Conservation (phyloP, 2,329 filamentous ascomycete species). For the Monosporascus sp. region DNA sequence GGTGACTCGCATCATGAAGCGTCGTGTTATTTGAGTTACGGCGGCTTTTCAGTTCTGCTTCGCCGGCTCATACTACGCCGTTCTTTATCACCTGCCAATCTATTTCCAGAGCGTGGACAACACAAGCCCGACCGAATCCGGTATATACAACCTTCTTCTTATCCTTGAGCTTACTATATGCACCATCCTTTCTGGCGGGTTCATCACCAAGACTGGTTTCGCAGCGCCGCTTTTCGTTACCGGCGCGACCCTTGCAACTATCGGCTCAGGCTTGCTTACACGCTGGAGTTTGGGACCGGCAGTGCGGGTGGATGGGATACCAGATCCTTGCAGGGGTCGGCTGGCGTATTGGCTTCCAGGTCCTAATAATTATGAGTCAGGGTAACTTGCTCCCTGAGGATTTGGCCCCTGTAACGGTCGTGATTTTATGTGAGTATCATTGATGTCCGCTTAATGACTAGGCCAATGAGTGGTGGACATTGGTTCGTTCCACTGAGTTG, state of each 20-base stretch:
- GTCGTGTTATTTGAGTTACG: too few species aligned
- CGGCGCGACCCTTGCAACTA: slow-evolving; percentile 27
- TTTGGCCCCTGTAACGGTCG: slow-evolving; percentile 23
- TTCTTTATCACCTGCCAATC: slow-evolving; percentile 31
- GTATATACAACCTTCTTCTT: slow-evolving; percentile 31
- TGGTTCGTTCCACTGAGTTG: too few species aligned
- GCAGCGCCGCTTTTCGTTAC: slow-evolving; percentile 30
- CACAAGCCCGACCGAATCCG: slow-evolving; percentile 24
- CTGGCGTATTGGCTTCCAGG: slow-evolving; percentile 25
- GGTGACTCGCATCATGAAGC: too few species aligned
- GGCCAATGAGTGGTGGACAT: too few species aligned
- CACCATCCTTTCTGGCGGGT: slow-evolving; percentile 20
- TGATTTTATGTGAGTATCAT: not conserved
- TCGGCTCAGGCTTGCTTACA: slow-evolving; percentile 28
- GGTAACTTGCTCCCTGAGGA: slow-evolving; percentile 23
- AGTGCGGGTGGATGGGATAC: slow-evolving; percentile 37
- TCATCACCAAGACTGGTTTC: slow-evolving; percentile 20
- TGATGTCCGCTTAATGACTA: too few species aligned
- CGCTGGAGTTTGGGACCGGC: slow-evolving; percentile 19
- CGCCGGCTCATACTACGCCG: too few species aligned
- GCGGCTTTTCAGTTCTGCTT: too few species aligned
- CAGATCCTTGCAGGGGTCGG: slow-evolving; percentile 36
- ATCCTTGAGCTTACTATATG: slow-evolving; percentile 21
- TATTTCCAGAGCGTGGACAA: slow-evolving; percentile 36
- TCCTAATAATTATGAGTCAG: slow-evolving; percentile 34